Base-by-base conservation (phyloP, 805 yeast genomes). In the Ogataea ganodermae region DNA sequence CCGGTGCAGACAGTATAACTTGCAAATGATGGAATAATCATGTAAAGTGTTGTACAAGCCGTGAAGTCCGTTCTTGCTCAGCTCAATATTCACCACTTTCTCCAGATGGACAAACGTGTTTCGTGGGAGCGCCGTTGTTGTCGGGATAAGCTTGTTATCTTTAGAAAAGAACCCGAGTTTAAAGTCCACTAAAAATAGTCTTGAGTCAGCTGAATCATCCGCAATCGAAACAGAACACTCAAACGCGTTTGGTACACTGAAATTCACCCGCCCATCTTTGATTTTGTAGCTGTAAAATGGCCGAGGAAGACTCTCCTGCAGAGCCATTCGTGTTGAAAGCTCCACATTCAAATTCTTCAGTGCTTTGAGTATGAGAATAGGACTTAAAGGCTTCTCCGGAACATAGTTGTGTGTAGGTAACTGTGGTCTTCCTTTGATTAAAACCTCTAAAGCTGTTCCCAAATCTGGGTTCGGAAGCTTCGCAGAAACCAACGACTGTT, bases 391-490 rank as follows among this genome's bases (percentile, higher is more conserved):
- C 30, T 71, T 65, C 10, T 70, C 66, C 13, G 78, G 73, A 4
- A 84, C 66, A 52, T 81, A 79, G 53, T 76, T 77, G 61, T 85
- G 82, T 0, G 85, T 73, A 2, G 89, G 83, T 32, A 87, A 72
- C 31, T 79, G 81, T 1, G 97, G 96, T 51, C 85, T 72, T 3
- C 96, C 96, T 32, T 79, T 73, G 33, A 82, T 79, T 45, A 91
- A 72, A 0, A 94, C 96, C 61, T 92, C 95, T 55, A 92, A 70
- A 1, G 96, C 89, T 0, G 98, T 91, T 20, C 83, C 76, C 17
- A 94, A 65, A 66, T 94, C 99, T 0, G 96, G 94, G 64, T 89
- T 89, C 4, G 97, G 96, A 44, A 92, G 69, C 60, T 95, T 91
- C 0, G 99, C 98, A 23, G 90, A 87, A 1, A 89, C 79, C 53